Conservation (phyloP, 345 rosid genomes). For the Ceriops tagal region DNA sequence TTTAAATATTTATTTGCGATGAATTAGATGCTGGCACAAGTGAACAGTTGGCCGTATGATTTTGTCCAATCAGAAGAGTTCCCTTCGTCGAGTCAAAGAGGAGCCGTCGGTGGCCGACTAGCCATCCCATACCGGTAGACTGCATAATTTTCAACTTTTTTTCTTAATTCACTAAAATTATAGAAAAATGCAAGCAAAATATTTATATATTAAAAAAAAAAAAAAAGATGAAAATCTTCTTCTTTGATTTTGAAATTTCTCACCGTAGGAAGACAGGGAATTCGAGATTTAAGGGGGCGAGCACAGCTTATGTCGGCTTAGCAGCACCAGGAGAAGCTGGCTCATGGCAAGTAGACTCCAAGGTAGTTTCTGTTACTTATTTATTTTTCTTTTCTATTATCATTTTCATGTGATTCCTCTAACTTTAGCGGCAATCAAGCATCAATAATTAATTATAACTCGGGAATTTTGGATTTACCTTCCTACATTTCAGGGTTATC, state of each 20-base stretch:
- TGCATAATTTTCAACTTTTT: background rate
- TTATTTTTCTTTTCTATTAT: background rate
- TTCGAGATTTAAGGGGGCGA: slow-evolving; percentile 26
- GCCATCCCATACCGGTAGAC: slow-evolving; percentile 14
- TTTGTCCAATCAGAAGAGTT: slow-evolving; percentile 25
- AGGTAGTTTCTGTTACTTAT: slow-evolving; percentile 34
- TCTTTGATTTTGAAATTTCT: no score
- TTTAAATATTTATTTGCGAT: background rate
- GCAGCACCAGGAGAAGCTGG: slow-evolving; percentile 67
- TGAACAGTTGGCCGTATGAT: slow-evolving; percentile 23
- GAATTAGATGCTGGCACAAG: slow-evolving; percentile 14
- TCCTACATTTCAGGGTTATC: slow-evolving; percentile 61
- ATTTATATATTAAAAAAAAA: background rate
- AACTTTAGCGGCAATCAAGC: no score
- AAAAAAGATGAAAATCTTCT: background rate
- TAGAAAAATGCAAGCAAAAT: background rate
- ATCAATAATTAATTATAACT: no score
- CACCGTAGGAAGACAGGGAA: background rate
- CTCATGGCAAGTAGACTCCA: slow-evolving; percentile 80
- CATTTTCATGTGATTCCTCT: background rate
- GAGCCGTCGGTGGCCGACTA: slow-evolving; percentile 19
- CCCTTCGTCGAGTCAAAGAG: slow-evolving; percentile 15
- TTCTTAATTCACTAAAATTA: background rate
- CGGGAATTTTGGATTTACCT: background rate
- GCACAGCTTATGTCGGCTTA: slow-evolving; percentile 64